Conservation (phyloP, 495 filamentous ascomycete species). For the Pseudomonodictys pantanalensis region DNA sequence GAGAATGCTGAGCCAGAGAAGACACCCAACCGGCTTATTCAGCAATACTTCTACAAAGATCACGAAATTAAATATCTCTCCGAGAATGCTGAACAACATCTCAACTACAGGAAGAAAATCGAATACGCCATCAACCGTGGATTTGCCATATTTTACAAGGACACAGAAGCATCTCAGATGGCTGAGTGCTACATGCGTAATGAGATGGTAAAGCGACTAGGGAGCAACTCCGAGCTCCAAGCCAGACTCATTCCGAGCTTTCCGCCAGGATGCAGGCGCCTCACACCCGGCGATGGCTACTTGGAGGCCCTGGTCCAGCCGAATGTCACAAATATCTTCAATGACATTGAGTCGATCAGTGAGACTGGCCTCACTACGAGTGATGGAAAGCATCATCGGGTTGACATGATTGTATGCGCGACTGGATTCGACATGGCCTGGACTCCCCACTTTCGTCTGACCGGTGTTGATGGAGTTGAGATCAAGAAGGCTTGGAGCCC, state of each 20-base stretch:
- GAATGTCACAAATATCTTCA: conserved; percentile 2
- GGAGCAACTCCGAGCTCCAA: conserved; percentile 2
- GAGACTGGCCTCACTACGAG: background rate
- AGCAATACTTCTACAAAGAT: conserved; percentile 7
- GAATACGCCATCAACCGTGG: conserved; percentile 2
- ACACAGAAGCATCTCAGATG: conserved; percentile 4
- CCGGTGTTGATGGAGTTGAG: background rate
- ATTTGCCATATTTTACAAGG: conserved; percentile 4
- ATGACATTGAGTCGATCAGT: background rate
- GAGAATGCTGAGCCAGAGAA: background rate
- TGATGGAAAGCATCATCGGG: background rate
- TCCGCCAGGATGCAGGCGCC: conserved; percentile 3
- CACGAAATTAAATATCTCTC: conserved; percentile 1
- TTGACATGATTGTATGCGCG: conserved; percentile 5
- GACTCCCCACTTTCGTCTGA: background rate
- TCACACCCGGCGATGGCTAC: conserved; percentile 19
- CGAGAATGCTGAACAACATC: conserved; percentile 4
- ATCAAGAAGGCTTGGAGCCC: background rate
- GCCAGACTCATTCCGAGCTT: conserved; percentile 1
- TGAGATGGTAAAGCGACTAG: conserved; percentile 3
- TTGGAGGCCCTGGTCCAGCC: conserved; percentile 9
- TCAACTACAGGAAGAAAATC: background rate
- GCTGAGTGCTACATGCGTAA: background rate
- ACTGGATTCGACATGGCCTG: conserved; percentile 4
- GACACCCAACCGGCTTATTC: background rate